Conservation (phyloP, 352 stramenopile species). For the Phytopythium mirpurense region DNA sequence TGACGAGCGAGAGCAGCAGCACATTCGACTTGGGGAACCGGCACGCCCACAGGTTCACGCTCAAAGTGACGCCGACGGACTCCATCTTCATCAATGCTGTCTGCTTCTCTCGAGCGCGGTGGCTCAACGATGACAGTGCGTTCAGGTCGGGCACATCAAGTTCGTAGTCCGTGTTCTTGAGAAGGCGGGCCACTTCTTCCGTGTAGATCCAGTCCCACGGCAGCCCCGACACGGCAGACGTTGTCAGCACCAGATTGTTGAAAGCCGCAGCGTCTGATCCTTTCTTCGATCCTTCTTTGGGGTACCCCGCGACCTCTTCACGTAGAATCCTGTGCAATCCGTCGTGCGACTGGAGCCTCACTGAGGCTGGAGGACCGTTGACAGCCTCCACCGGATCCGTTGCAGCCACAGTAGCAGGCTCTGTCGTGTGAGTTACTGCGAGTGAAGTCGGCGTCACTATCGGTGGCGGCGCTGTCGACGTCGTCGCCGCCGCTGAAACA, state of each 20-base stretch:
- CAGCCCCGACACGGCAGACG: conserved; percentile 32
- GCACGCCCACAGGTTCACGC: conserved; percentile 56
- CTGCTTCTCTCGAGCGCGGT: conserved; percentile 38
- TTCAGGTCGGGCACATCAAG: conserved; percentile 20
- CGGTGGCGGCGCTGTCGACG: not conserved
- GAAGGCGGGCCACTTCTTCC: conserved; percentile 32
- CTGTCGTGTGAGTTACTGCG: not conserved
- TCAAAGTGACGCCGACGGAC: conserved; percentile 47
- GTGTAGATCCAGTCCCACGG: conserved; percentile 58
- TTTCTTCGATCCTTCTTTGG: not conserved
- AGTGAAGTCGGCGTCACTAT: not conserved
- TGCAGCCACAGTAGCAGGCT: not conserved
- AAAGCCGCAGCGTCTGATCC: conserved; percentile 7
- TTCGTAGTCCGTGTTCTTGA: conserved; percentile 22
- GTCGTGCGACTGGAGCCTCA: not conserved
- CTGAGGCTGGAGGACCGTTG: not conserved
- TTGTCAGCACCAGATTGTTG: conserved; percentile 36
- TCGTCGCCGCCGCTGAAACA: not conserved
- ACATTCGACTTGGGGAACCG: conserved; percentile 46
- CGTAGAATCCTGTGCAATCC: not conserved
- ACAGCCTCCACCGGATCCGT: not conserved
- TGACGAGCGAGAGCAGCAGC: conserved; percentile 65
- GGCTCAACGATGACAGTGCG: conserved; percentile 16
- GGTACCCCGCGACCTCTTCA: not conserved
- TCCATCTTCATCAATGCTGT: conserved; percentile 59